Evolutionary conservation across 768 basidiomycete species (phyloP), one percentile per base, ranked within the genome.

Genomic region (Mycena rebaudengoi): DNA sequence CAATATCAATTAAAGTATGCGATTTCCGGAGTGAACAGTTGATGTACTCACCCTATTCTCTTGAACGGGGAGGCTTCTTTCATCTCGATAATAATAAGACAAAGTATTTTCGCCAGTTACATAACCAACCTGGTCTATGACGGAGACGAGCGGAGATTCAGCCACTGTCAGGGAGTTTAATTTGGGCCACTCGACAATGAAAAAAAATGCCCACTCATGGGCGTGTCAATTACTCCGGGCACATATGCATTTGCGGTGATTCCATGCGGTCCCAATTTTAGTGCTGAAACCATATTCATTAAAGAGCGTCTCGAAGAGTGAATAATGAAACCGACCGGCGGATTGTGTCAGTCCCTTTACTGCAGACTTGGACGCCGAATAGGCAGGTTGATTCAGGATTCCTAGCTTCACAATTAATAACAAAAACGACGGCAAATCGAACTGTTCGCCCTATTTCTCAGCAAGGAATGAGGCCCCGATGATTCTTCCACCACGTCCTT

Each of bases 311-410:
- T 32, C 23, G 12, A 6, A 23, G 5, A 33, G n/a, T n/a, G n/a
- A n/a, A 33, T 29, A 14, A 12, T 37, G 3, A 12, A 26, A 69
- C 73, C 30, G 41, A 77, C 77, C 76, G n/a, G 71, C 71, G 23
- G 65, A 65, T 62, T 82, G 81, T 0, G 83, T 83, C 23, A 84
- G 65, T 11, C 78, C 81, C 29, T 80, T 72, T 1, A 85, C 43
- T 4, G 81, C 82, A 67, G 81, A 83, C 65, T 85, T 83, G 4
- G 77, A 78, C 0, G 75, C 68, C 37, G 66, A 69, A 60, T 84
- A 84, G 7, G 74, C 64, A 18, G 61, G 37, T n/a, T 13, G n/a
- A 7, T 65, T 63, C 70, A 32, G 2, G 2, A 25, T 16, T 2
- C 3, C 8, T 3, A 16, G 23, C 20, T 26, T 46, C 16, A 21